Evolutionary conservation across 768 basidiomycete genomes (phyloP), one percentile per base, ranked within the genome.

Genomic region (Lactarius sp.): DNA sequence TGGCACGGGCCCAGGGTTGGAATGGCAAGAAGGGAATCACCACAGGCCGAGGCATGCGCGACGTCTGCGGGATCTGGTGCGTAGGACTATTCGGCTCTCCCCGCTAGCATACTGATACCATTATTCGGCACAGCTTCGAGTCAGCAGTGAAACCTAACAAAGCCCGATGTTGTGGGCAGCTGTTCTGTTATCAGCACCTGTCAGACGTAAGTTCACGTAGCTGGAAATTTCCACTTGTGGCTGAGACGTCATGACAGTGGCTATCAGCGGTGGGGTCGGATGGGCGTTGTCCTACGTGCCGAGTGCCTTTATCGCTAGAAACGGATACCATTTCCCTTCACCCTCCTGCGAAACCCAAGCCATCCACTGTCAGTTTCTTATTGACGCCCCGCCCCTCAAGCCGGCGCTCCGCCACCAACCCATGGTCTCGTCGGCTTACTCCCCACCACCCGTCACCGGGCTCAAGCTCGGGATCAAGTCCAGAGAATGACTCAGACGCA

Each of bases 11-110:
- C 14, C 52, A 22, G 37, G 31, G 66, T 37, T 67, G 62, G 65
- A 68, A 67, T 22, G 68, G 68, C 9, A 68, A 61, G 62, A 61
- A 59, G 9, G 68, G 68, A 18, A 67, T 67, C 20, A 31, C 16
- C 5, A 37, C 53, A 0, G 62, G 62, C 27, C 56, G 62, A 36
- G 59, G 34, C 31, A 64, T 68, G 59, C 60, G 58, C 20, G 68
- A 68, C 18, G 56, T 61, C 56, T 68, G 68, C 56, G 68, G 68
- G 10, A 68, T 68, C n/a, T 68, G 68, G 68, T 68, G 20, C 18
- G 68, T 56, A 9, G 13, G 47, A 2, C 52, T 60, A 59, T 61
- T 52, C 41, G 60, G 50, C 20, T 52, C 52, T 18, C 39, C 31
- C 13, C 9, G 6, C 20, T 27, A 34, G 39, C n/a, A 42, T 59